Conservation (phyloP, 768 basidiomycete genomes). For the Erythrobasidium yunnanense region DNA sequence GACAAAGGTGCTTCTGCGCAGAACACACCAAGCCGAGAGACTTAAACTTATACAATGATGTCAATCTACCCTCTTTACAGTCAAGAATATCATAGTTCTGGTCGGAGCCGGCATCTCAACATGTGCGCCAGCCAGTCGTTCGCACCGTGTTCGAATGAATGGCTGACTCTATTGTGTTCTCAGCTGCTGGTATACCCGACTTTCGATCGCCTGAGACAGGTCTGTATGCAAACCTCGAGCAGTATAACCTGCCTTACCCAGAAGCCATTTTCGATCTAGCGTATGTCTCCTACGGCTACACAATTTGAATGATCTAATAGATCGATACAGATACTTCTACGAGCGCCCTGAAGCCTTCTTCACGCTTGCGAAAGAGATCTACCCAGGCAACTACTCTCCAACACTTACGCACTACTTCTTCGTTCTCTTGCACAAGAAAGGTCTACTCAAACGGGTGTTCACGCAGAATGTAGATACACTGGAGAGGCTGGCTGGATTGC, state of each 20-base stretch:
- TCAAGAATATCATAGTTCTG: conserved; percentile 26
- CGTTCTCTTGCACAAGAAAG: conserved; percentile 60
- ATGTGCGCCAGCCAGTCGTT: not conserved
- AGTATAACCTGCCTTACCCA: conserved; percentile 52
- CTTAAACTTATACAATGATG: not conserved
- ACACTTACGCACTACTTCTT: conserved; percentile 85
- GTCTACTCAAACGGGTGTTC: conserved; percentile 49
- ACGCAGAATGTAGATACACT: conserved; percentile 83
- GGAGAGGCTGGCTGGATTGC: conserved; percentile 71
- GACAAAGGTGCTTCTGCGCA: conserved; percentile 26
- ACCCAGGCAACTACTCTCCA: conserved; percentile 74
- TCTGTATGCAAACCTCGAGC: conserved; percentile 44
- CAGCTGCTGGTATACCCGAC: conserved; percentile 56
- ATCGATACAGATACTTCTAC: conserved; percentile 16
- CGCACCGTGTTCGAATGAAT: not conserved
- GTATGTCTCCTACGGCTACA: conserved; percentile 53
- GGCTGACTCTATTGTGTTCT: not conserved
- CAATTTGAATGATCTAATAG: not conserved
- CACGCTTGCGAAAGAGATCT: conserved; percentile 81
- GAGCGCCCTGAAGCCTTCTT: conserved; percentile 50
- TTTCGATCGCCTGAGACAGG: conserved; percentile 79
- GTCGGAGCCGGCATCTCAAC: conserved; percentile 27
- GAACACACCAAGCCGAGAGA: not conserved
- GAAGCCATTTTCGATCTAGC: conserved; percentile 97
- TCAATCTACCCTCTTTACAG: not conserved